phyloP scores from a whole-genome alignment of 148 eudicot genomes.

The Amaranthus palmeri region DNA sequence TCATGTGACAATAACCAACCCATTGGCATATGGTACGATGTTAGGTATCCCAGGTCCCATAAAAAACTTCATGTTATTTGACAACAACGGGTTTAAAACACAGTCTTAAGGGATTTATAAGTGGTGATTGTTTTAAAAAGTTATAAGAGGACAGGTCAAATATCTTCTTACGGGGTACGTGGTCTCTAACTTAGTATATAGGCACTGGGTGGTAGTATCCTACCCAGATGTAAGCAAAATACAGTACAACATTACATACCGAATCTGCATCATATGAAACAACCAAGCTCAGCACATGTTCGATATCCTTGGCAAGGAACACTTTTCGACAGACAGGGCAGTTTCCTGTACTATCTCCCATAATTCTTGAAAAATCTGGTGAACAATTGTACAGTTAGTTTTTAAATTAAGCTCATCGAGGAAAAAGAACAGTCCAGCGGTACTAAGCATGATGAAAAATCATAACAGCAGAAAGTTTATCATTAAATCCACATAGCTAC shows the following conservation, averaged over 20 bases:
- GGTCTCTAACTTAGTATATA: neutral
- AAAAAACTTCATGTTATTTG: too few species aligned
- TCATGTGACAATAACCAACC: too few species aligned
- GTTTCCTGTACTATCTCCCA: constrained; percentile 48
- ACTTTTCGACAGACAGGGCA: constrained; percentile 90
- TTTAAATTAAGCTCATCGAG: neutral
- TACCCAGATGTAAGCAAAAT: constrained; percentile 3
- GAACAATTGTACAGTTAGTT: constrained; percentile 20
- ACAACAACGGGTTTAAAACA: too few species aligned
- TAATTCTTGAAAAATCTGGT: constrained; percentile 28
- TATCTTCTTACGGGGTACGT: neutral
- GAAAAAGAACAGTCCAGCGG: neutral
- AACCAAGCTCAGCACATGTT: constrained; percentile 77
- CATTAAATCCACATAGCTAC: constrained; percentile 11
- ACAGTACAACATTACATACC: constrained; percentile 36
- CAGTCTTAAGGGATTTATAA: too few species aligned
- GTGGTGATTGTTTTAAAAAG: too few species aligned
- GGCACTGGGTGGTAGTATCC: neutral
- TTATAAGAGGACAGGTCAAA: neutral
- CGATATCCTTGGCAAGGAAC: constrained; percentile 78
- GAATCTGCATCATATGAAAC: constrained; percentile 35
- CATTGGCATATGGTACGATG: too few species aligned
- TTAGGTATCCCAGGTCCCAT: too few species aligned
- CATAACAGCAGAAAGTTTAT: neutral
- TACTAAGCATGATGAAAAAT: neutral